Evolutionary conservation across 2,329 filamentous ascomycete genomes (phyloP), one percentile per base, ranked within the genome.

Genomic region (Cercospora citrullina): DNA sequence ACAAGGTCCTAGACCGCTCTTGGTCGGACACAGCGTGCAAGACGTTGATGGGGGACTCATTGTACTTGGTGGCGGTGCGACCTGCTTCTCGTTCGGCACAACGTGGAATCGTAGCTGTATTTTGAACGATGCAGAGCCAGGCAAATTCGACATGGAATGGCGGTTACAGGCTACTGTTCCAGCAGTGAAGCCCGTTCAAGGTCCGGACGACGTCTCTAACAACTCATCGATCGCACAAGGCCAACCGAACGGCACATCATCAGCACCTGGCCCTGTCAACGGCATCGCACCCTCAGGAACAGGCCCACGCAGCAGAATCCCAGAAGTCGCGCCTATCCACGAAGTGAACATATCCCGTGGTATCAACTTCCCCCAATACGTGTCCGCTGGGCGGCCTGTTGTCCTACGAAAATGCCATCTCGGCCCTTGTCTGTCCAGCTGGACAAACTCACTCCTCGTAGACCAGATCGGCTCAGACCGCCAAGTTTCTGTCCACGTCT

Each of bases 41-140:
- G 76, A 81, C 30, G 79, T 85, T 0, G 80, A 80, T 30, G 74
- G 81, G 31, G 79, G 85, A 18, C 74, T 93, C 3, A 74, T 92
- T 9, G 80, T 96, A 7, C 79, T 91, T 59, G 93, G 93, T 1
- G 94, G 94, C 16, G 94, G 93, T 42, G 92, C 91, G 16, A 92
- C 93, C 0, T 96, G 93, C 77, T 96, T 96, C 81, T 93, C 92
- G 0, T 96, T 96, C 85, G 93, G 93, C 1, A 91, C 91, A 6
- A 93, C 87, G 75, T 96, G 92, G 91, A 94, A 93, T 61, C 83
- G 84, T 33, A 87, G 87, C 1, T 81, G 84, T 12, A 69, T 77
- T 8, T 68, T 78, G 6, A 75, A 73, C 36, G 72, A 75, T 53
- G 69, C 71, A 6, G 69, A 68, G 10, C 60, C 73, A 9, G 70